Evolutionary conservation across 495 filamentous ascomycete species (phyloP).

Genomic region (Aspergillus nidulans): DNA sequence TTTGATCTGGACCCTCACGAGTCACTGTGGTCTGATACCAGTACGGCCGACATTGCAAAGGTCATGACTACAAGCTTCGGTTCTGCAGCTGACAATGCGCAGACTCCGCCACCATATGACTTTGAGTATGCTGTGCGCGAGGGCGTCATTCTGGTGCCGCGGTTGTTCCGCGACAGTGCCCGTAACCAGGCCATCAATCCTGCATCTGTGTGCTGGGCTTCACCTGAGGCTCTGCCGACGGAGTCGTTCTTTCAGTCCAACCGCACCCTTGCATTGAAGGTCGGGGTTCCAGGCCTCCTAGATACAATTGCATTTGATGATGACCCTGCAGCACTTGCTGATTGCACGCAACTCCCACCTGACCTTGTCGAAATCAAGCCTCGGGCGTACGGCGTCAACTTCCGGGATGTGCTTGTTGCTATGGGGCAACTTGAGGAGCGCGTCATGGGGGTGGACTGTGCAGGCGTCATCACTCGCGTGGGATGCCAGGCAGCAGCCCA

Average conservation of each 20-base stretch:
- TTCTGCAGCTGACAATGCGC: neutral
- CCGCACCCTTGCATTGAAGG: slow-evolving; percentile 17
- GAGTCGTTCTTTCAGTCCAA: neutral
- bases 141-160: neutral
- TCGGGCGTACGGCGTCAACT: slow-evolving; percentile 34
- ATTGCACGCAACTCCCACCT: neutral
- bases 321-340: neutral
- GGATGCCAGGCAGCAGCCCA: neutral
- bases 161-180: neutral
- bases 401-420: slow-evolving; percentile 35
- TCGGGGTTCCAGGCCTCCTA: slow-evolving; percentile 22
- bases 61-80: neutral
- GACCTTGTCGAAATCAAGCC: slow-evolving; percentile 22
- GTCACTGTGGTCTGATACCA: neutral
- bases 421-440: slow-evolving; percentile 31
- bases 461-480: slow-evolving; percentile 34
- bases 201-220: neutral
- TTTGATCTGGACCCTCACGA: neutral
- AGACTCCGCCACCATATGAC: neutral
- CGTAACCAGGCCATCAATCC: neutral
- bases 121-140: neutral
- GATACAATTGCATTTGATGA: slow-evolving; percentile 12
- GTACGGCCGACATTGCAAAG: neutral
- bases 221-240: neutral
- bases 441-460: slow-evolving; percentile 38